These are phyloP conservation scores for Pistacia integerrima DNA, from an alignment of 345 rosid genomes.

Conservation along the genomic window DNA sequence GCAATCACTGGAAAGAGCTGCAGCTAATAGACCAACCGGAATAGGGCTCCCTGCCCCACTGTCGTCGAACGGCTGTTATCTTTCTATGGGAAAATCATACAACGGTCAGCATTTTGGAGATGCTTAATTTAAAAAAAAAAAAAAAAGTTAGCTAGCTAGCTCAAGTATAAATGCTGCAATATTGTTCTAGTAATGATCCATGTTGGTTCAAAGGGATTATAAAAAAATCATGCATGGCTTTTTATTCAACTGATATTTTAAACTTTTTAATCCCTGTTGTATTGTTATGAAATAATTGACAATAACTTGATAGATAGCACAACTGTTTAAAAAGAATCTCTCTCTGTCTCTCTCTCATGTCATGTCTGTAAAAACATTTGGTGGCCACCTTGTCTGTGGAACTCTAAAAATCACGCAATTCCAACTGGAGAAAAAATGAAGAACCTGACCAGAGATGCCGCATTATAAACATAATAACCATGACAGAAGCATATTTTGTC, in stretches of 20 bases:
- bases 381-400: constrained; percentile 6
- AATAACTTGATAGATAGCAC: background rate
- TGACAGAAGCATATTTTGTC: background rate
- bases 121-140: constrained; percentile 1
- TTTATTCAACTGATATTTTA: background rate
- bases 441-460: constrained; percentile 6
- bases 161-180: background rate
- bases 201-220: background rate
- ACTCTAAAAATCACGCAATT: constrained; percentile 2
- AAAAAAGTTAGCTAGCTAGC: background rate
- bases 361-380: constrained; percentile 4
- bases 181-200: constrained; percentile 5
- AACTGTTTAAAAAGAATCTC: constrained; percentile 18
- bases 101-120: constrained; percentile 23
- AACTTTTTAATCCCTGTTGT: constrained; percentile 18
- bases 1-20: constrained; percentile 52
- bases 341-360: background rate
- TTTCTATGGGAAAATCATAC: constrained; percentile 25
- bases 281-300: constrained; percentile 17
- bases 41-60: constrained; percentile 42
- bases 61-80: constrained; percentile 36
- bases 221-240: background rate
- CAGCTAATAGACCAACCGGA: constrained; percentile 30
- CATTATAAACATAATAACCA: background rate
- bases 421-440: constrained; percentile 3